Percentiles rank a stretch among this genome's conserved stretches.
These are phyloP conservation scores for Tagetes patula DNA, from an alignment of 129 eudicot species.

Conservation along the genomic window DNA sequence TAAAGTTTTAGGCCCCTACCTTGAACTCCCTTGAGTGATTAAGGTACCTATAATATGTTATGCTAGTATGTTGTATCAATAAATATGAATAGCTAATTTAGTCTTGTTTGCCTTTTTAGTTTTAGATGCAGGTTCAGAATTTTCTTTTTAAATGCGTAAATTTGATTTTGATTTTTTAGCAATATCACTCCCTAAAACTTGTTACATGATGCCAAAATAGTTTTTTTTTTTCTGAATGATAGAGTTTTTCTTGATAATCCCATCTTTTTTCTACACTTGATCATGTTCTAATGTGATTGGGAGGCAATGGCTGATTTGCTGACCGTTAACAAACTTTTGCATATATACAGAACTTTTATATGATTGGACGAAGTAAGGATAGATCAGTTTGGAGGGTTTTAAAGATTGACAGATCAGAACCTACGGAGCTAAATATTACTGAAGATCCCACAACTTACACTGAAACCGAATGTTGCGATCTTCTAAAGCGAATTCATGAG, in stretches of 20 bases:
- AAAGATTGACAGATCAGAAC: conserved; percentile 78
- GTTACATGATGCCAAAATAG: conserved; percentile 11
- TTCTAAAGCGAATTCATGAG: conserved; percentile 64
- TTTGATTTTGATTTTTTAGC: neutral
- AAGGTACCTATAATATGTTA: neutral
- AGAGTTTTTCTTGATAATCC: neutral
- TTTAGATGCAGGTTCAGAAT: conserved; percentile 1
- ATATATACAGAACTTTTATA: conserved; percentile 68
- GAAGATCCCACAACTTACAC: conserved; percentile 83
- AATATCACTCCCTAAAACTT: neutral
- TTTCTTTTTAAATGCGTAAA: neutral
- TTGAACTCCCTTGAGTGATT: conserved; percentile 2
- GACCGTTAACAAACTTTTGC: conserved; percentile 19
- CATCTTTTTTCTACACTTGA: conserved; percentile 4
- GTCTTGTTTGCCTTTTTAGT: conserved; percentile 14
- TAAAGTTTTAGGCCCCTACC: no score
- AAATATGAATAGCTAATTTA: conserved; percentile 11
- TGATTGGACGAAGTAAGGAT: conserved; percentile 74
- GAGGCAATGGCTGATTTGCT: neutral
- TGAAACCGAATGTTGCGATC: conserved; percentile 59
- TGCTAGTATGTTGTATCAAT: neutral
- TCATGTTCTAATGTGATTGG: neutral
- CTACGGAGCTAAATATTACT: conserved; percentile 55
- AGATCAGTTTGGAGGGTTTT: conserved; percentile 70
- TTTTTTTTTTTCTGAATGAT: neutral